Evolutionary conservation across 2,329 filamentous ascomycete species (phyloP), one percentile per base, ranked within the genome.

Genomic region (Chalaropsis thielavioides): DNA sequence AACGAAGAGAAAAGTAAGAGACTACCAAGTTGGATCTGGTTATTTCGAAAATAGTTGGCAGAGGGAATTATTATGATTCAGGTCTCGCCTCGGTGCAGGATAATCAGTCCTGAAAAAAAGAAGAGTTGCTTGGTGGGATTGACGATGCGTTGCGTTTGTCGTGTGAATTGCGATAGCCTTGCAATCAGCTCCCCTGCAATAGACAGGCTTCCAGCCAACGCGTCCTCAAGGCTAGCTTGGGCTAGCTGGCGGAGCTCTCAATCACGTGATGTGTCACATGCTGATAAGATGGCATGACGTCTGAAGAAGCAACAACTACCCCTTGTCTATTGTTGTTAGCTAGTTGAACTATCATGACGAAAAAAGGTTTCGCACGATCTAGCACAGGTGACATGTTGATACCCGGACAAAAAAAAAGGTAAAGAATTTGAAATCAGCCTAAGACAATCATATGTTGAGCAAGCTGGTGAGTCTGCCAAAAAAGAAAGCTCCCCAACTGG

Each of bases 171-270:
- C 43, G 43, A 46, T 58, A 58, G 54, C 54, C 54, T 58, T 58
- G 27, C 31, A 27, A 31, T 27, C 24, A 58, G 54, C 54, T 58
- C 27, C 54, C 15, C 54, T 58, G n/a, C 54, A 35, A 35, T 58
- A 35, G 54, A 58, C 54, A 58, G 54, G 54, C 54, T 58, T n/a
- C 54, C 54, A 31, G 54, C 54, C 31, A 58, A 58, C 54, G 54
- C 54, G 54, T 58, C 54, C 54, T 38, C 61, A 62, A 62, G 61
- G 61, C 61, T 62, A 49, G 24, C 24, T 38, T 35, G 54, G 31
- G 43, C 43, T 35, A 58, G 27, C 43, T 38, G 38, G 40, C 35
- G 4, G n/a, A 31, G 24, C 40, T 61, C 3, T 10, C 0, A 2
- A 11, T 62, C 61, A 62, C 61, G 61, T 62, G 61, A 46, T 27